Evolutionary conservation across 768 basidiomycete species (phyloP).

Genomic region (Ephemerocybe angulata): DNA sequence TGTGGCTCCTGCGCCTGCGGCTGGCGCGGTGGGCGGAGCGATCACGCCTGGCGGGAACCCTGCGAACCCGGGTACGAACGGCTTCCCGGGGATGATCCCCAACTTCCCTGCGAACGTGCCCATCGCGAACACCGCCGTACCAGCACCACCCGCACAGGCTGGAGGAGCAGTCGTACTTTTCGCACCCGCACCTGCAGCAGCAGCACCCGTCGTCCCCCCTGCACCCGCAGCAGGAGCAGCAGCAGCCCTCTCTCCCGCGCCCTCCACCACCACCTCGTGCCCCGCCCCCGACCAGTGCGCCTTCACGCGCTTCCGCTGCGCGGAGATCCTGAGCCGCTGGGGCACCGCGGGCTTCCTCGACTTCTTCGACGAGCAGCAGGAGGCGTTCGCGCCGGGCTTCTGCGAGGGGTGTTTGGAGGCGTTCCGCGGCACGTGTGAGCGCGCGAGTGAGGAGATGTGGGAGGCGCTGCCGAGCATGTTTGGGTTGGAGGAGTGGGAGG

Average conservation of each 20-base stretch:
- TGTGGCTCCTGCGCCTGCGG: no score
- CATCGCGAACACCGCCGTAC: no score
- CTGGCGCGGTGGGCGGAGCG: no score
- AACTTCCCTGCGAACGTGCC: no score
- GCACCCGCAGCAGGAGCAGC: no score
- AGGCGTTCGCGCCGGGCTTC: constrained; percentile 18
- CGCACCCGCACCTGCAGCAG: no score
- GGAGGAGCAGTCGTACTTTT: no score
- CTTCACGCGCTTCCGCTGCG: constrained; percentile 18
- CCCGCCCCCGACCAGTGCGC: constrained; percentile 16
- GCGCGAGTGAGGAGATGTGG: constrained; percentile 29
- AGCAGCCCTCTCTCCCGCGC: constrained; percentile 12
- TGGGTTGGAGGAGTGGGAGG: constrained; percentile 25
- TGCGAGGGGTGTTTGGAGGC: constrained; percentile 19
- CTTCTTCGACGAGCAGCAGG: constrained; percentile 27
- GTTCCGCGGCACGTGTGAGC: constrained; percentile 17
- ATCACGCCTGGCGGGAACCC: no score
- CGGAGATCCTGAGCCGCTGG: constrained; percentile 25
- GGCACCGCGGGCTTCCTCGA: constrained; percentile 31
- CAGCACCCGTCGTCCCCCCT: no score
- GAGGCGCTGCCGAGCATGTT: constrained; percentile 28
- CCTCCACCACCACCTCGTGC: constrained; percentile 4
- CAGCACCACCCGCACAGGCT: no score
- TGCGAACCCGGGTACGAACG: no score
- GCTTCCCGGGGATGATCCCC: no score